Base-by-base conservation (phyloP, 2,329 filamentous ascomycete species). In the Penicillium sp. region DNA sequence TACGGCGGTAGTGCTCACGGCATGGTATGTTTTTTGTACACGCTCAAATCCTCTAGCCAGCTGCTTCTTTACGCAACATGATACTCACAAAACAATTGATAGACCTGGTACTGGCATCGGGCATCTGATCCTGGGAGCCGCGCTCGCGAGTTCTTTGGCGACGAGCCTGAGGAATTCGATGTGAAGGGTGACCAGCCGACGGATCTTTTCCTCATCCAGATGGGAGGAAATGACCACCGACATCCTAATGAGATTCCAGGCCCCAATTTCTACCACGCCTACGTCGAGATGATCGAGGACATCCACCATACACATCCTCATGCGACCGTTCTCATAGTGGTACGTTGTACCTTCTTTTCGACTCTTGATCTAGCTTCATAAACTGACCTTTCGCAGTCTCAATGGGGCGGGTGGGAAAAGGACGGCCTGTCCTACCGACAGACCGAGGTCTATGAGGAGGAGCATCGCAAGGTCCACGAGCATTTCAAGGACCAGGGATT, bases 21-120 rank as follows among this genome's bases (percentile, higher is more conserved):
- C 13, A 77, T 79, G 60, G 65, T 68, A 59, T 9, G 48, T 29
- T 15, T n/a, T n/a, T n/a, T n/a, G n/a, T n/a, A n/a, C 6, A 37
- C 36, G 7, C 23, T n/a, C n/a, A n/a, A 17, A 24, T 40, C 9
- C 13, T 8, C 13, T 26, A 4, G 20, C n/a, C 20, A n/a, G n/a
- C 15, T 24, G 17, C 7, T 8, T 9, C n/a, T n/a, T 32, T 4
- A 6, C 1, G n/a, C 36, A 40, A 24, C 26, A 15, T 40, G 26
- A 23, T 20, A 48, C 54, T 62, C 10, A 40, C 3, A 49, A 62
- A 13, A 1, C 7, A 20, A 23, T 59, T 71, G 58, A 71, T 73
- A 21, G 55, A 48, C 41, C n/a, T 79, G 82, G 59, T 83, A 84
- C 65, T 85, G 80, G 81, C 80, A 80, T 58, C 80, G 79, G 43